A percentile compares a stretch with the other conserved stretches of the same genome.
Evolutionary conservation across 2,329 filamentous ascomycete genomes (phyloP).

Genomic region (Sporothrix phasma): DNA sequence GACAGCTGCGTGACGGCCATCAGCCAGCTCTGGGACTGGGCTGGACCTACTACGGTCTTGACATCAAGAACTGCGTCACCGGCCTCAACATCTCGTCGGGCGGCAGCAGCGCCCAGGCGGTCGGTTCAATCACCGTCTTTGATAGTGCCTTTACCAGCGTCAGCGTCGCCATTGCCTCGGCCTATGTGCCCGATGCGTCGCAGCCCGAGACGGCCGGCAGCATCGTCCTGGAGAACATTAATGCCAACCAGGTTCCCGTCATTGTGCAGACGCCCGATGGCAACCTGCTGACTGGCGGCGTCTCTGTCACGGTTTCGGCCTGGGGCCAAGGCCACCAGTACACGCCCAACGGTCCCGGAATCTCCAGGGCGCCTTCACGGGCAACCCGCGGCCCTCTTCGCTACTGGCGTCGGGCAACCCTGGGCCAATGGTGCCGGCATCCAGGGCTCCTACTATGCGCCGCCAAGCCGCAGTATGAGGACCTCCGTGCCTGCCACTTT

Average conservation of each 20-base stretch:
- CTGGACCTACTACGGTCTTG: conserved; percentile 55
- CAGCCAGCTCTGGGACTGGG: conserved; percentile 65
- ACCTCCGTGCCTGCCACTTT: conserved; percentile 46
- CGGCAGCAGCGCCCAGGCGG: conserved; percentile 41
- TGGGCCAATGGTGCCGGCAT: conserved; percentile 14
- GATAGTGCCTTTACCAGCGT: conserved; percentile 60
- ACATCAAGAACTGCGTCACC: conserved; percentile 48
- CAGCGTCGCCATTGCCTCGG: conserved; percentile 54
- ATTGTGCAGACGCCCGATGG: conserved; percentile 31
- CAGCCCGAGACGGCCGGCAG: conserved; percentile 39
- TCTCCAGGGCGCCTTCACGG: conserved; percentile 39
- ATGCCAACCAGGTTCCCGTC: conserved; percentile 29
- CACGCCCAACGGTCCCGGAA: conserved; percentile 30
- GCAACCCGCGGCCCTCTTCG: conserved; percentile 38
- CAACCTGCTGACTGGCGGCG: conserved; percentile 41
- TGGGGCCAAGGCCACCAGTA: conserved; percentile 64
- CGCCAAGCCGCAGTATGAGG: conserved; percentile 64
- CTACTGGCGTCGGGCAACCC: conserved; percentile 33
- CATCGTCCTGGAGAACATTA: conserved; percentile 46
- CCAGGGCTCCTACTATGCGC: conserved; percentile 43
- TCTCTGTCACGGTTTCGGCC: conserved; percentile 40
- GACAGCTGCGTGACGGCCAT: conserved; percentile 55
- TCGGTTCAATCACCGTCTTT: conserved; percentile 60
- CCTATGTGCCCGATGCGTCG: conserved; percentile 34
- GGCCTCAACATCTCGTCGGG: conserved; percentile 51